Percentiles rank a stretch among this genome's conserved stretches.
Evolutionary conservation across 352 stramenopile genomes (phyloP).

Genomic region (Phytophthora meadii): DNA sequence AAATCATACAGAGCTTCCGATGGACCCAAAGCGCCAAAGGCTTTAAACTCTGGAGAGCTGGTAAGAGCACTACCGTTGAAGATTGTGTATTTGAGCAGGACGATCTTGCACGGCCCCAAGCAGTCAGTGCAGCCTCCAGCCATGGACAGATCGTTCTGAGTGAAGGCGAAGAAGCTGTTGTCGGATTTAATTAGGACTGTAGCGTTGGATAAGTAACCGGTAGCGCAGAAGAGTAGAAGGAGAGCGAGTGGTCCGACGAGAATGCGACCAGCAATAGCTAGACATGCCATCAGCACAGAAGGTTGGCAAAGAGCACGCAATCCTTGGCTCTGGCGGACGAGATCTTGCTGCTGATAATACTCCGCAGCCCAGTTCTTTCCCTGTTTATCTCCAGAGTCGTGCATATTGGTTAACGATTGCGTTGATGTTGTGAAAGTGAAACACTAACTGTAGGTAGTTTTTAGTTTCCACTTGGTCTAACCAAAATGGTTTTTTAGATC

Average conservation of each 20-base stretch:
- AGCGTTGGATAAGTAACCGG: slow-evolving; percentile 14
- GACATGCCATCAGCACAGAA: slow-evolving; percentile 6
- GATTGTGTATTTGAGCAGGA: slow-evolving; percentile 15
- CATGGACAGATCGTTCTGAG: slow-evolving; percentile 21
- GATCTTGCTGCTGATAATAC: background rate
- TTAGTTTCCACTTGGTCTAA: no score
- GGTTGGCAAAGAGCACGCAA: background rate
- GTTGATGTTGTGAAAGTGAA: no score
- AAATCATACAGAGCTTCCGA: slow-evolving; percentile 19
- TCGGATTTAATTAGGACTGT: slow-evolving; percentile 18
- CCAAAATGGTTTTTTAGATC: no score
- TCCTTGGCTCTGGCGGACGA: background rate
- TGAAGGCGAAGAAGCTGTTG: slow-evolving; percentile 28
- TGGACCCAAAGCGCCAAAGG: background rate
- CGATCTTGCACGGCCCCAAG: slow-evolving; percentile 19
- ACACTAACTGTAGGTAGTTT: no score
- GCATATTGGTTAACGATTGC: no score
- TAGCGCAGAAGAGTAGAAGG: slow-evolving; percentile 1
- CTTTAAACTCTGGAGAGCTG: background rate
- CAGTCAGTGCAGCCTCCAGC: slow-evolving; percentile 18
- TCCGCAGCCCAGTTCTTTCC: background rate
- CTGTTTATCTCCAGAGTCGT: no score
- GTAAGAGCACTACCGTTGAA: slow-evolving; percentile 2
- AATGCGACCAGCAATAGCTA: slow-evolving; percentile 20
- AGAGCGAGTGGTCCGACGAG: slow-evolving; percentile 17